Evolutionary conservation across 2,329 filamentous ascomycete genomes (phyloP).

Genomic region (Teratosphaeria pseudoeucalypti): DNA sequence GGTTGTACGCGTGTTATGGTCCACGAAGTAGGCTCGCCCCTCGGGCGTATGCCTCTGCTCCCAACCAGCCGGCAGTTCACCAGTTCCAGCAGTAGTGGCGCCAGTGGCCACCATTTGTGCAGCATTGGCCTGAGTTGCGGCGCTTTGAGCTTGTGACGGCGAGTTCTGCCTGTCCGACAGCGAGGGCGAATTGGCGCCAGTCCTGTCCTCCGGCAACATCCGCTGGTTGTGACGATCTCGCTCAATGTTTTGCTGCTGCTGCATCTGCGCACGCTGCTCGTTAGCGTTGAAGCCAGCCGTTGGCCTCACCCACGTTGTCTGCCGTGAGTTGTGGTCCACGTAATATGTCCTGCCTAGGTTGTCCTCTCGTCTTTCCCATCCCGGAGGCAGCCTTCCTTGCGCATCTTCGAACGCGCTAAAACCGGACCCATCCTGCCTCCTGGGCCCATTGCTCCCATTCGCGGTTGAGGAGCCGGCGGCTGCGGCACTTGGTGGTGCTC

Average conservation of each 20-base stretch:
- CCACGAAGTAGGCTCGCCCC: constrained; percentile 90
- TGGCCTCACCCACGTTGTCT: constrained; percentile 91
- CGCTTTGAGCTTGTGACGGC: constrained; percentile 24
- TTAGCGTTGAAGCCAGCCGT: constrained; percentile 66
- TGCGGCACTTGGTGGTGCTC: constrained; percentile 15
- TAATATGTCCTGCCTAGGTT: constrained; percentile 94
- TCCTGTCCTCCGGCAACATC: constrained; percentile 89
- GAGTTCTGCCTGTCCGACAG: constrained; percentile 36
- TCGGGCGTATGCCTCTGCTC: constrained; percentile 94
- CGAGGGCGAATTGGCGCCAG: constrained; percentile 83
- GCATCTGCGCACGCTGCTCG: constrained; percentile 67
- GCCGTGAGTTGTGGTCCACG: constrained; percentile 93
- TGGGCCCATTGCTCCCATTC: constrained; percentile 18
- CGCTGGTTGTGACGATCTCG: constrained; percentile 89
- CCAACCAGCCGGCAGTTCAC: constrained; percentile 91
- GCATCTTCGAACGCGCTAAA: constrained; percentile 93
- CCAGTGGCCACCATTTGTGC: constrained; percentile 90
- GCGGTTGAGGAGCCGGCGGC: constrained; percentile 16
- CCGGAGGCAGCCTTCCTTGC: constrained; percentile 82
- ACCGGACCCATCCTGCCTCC: constrained; percentile 36
- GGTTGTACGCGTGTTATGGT: constrained; percentile 95
- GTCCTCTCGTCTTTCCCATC: constrained; percentile 94
- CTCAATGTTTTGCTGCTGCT: constrained; percentile 87
- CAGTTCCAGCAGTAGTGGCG: constrained; percentile 84
- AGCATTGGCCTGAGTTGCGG: constrained; percentile 40